These are phyloP conservation scores for Neofusicoccum sp. DNA, from an alignment of 2,329 filamentous ascomycete species.

Conservation along the genomic window DNA sequence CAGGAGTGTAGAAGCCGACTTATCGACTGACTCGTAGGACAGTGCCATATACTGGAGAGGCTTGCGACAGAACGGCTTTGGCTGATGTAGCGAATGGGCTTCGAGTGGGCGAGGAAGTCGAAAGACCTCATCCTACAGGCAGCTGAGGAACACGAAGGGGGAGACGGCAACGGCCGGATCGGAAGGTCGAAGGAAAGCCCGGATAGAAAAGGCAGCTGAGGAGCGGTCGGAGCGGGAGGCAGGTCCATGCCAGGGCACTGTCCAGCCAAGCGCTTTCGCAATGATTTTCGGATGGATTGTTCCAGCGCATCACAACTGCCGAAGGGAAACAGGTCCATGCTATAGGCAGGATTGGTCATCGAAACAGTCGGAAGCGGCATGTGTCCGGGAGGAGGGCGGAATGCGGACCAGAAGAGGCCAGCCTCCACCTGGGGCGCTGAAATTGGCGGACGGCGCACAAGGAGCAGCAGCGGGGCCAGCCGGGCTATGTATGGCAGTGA, in stretches of 20 bases:
- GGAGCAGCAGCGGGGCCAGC: not conserved
- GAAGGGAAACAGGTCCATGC: not conserved
- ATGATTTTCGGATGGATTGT: not conserved
- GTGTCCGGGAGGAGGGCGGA: not conserved
- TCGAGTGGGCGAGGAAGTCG: too few species aligned
- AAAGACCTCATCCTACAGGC: too few species aligned
- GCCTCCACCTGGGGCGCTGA: not conserved
- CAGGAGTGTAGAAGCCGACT: too few species aligned
- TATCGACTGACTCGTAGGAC: too few species aligned
- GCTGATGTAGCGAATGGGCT: too few species aligned
- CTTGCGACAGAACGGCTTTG: too few species aligned
- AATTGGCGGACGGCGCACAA: not conserved
- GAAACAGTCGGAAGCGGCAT: not conserved
- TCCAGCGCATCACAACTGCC: not conserved
- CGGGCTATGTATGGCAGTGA: not conserved
- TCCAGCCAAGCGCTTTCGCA: not conserved
- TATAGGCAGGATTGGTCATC: not conserved
- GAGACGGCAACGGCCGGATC: too few species aligned
- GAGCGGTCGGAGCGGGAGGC: not conserved
- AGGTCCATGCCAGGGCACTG: not conserved
- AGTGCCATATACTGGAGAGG: too few species aligned
- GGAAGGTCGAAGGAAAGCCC: not conserved
- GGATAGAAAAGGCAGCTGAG: not conserved
- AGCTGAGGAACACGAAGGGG: too few species aligned
- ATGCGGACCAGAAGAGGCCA: not conserved